phyloP scores from a whole-genome alignment of 73 alveolate genomes.

The Paramecium tetraurelia region DNA sequence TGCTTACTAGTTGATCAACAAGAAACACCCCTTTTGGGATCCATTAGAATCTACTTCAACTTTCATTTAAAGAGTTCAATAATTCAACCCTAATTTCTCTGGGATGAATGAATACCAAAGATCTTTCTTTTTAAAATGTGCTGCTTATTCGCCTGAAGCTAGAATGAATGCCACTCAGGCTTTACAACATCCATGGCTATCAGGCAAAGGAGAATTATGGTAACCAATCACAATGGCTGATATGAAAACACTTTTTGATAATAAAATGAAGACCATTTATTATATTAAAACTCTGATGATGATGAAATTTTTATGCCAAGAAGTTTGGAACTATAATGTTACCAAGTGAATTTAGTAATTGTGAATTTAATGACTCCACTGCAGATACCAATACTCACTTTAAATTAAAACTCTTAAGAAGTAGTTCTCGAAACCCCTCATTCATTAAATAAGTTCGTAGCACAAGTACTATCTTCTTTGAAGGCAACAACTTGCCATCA shows the following conservation, averaged over 20 bases:
- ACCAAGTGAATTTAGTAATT: constrained; percentile 14
- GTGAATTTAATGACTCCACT: background rate
- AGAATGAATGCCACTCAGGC: constrained; percentile 39
- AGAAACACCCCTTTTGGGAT: constrained; percentile 35
- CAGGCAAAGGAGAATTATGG: constrained; percentile 37
- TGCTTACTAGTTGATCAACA: background rate
- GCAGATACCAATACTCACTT: background rate
- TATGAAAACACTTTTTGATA: background rate
- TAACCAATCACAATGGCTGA: constrained; percentile 7
- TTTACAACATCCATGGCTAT: constrained; percentile 8
- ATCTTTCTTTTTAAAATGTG: background rate
- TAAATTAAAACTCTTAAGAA: background rate
- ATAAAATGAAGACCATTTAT: background rate
- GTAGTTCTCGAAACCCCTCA: constrained; percentile 5
- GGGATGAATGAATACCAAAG: background rate
- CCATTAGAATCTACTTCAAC: background rate
- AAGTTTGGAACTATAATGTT: background rate
- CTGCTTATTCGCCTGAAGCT: background rate
- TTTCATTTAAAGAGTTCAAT: background rate
- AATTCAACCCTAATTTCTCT: background rate
- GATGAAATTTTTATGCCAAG: background rate
- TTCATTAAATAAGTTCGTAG: constrained; percentile 2
- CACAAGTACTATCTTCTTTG: constrained; percentile 21
- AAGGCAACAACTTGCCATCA: background rate
- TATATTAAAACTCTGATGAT: background rate